Conservation (phyloP, 2,329 filamentous ascomycete species). For the Aspergillus vadensis region DNA sequence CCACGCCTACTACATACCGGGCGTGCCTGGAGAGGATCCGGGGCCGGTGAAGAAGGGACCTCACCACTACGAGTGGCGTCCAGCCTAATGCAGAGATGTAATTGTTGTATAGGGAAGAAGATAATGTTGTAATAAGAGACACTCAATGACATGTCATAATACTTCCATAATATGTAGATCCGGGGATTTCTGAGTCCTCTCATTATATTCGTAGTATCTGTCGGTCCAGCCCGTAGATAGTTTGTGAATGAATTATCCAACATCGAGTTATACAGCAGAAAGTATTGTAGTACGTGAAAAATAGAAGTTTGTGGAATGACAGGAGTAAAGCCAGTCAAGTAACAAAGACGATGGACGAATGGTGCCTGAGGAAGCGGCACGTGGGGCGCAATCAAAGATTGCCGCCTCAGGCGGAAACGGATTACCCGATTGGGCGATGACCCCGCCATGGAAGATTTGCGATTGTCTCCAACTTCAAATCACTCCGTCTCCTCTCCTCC, state of each 20-base stretch:
- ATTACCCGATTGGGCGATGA: slow-evolving; percentile 28
- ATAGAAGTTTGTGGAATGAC: no score
- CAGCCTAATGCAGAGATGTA: slow-evolving; percentile 31
- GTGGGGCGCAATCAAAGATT: slow-evolving; percentile 20
- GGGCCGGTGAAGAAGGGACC: slow-evolving; percentile 58
- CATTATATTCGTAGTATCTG: no score
- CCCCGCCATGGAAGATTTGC: slow-evolving; percentile 28
- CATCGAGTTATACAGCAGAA: no score
- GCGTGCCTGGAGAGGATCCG: slow-evolving; percentile 54
- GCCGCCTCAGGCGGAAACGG: slow-evolving; percentile 15
- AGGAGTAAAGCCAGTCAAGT: no score
- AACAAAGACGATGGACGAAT: neutral
- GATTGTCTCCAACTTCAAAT: neutral
- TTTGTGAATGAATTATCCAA: no score
- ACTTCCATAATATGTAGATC: no score
- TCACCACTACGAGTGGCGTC: slow-evolving; percentile 65
- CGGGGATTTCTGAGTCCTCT: no score
- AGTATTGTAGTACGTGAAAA: no score
- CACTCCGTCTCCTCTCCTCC: neutral
- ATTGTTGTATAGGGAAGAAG: no score
- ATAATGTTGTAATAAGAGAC: no score
- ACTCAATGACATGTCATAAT: neutral
- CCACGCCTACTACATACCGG: slow-evolving; percentile 62
- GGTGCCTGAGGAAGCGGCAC: slow-evolving; percentile 28
- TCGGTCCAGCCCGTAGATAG: no score